Evolutionary conservation across 495 filamentous ascomycete genomes (phyloP).

Genomic region (Penicillium desertorum): DNA sequence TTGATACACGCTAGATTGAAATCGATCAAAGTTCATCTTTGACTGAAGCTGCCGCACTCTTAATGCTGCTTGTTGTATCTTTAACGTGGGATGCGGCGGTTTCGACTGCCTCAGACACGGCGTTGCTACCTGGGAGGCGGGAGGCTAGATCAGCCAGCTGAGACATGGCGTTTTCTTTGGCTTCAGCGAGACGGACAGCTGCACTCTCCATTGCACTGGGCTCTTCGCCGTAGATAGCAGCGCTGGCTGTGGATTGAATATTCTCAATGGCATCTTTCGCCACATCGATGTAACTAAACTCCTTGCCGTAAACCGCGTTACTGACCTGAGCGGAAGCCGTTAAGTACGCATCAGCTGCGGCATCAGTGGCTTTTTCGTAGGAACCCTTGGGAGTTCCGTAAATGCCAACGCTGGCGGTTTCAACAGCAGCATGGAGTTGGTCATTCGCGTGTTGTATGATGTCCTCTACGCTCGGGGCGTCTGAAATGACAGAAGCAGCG

Average conservation of each 20-base stretch:
- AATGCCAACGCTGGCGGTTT: slow-evolving; percentile 58
- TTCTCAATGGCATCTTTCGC: slow-evolving; percentile 50
- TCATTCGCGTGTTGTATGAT: slow-evolving; percentile 56
- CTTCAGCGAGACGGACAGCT: slow-evolving; percentile 44
- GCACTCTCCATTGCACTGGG: slow-evolving; percentile 57
- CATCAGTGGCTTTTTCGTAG: slow-evolving; percentile 53
- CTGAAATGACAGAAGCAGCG: slow-evolving; percentile 53
- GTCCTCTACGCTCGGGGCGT: slow-evolving; percentile 57
- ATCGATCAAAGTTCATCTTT: slow-evolving; percentile 59
- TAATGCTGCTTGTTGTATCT: slow-evolving; percentile 39
- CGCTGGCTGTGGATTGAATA: slow-evolving; percentile 52
- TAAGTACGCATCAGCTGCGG: slow-evolving; percentile 48
- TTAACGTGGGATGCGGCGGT: slow-evolving; percentile 48
- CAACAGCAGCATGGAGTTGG: slow-evolving; percentile 57
- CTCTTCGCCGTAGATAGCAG: slow-evolving; percentile 56
- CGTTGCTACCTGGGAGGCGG: slow-evolving; percentile 29
- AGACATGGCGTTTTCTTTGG: slow-evolving; percentile 51
- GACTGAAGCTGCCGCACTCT: slow-evolving; percentile 25
- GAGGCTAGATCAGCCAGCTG: slow-evolving; percentile 45
- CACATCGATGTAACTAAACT: slow-evolving; percentile 48
- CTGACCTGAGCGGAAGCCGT: slow-evolving; percentile 50
- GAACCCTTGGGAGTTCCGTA: slow-evolving; percentile 59
- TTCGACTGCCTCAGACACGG: slow-evolving; percentile 40
- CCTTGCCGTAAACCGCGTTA: slow-evolving; percentile 56
- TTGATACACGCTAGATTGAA: slow-evolving; percentile 4